These are phyloP conservation scores for Lentithecium fluviatile DNA, from an alignment of 495 filamentous ascomycete genomes.

Conservation along the genomic window DNA sequence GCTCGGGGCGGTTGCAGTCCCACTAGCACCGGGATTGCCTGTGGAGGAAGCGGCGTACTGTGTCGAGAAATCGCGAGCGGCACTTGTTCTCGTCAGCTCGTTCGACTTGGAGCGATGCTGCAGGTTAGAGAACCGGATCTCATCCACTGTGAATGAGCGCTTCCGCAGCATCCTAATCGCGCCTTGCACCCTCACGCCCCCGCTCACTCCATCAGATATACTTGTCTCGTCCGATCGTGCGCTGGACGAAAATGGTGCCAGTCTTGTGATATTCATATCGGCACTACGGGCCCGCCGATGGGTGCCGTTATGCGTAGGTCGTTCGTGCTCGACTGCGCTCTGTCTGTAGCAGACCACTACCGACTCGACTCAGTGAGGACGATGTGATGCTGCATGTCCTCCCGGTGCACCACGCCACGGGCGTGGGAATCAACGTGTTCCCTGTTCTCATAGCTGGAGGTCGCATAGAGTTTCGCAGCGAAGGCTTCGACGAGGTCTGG, in stretches of 20 bases:
- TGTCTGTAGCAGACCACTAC: slow-evolving; percentile 43
- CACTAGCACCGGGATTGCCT: slow-evolving; percentile 41
- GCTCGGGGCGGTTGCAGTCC: slow-evolving; percentile 46
- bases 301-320: slow-evolving; percentile 44
- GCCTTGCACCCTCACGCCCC: too few relatives aligned
- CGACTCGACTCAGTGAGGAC: slow-evolving; percentile 23
- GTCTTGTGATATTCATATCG: too few relatives aligned
- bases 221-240: too few relatives aligned
- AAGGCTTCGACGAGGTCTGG: slow-evolving; percentile 49
- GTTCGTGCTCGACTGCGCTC: slow-evolving; percentile 39
- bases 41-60: slow-evolving; percentile 49
- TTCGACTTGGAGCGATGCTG: too few relatives aligned
- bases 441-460: slow-evolving; percentile 48
- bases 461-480: slow-evolving; percentile 50
- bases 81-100: too few relatives aligned
- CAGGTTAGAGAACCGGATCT: too few relatives aligned
- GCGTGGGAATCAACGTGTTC: slow-evolving; percentile 50
- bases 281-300: too few relatives aligned
- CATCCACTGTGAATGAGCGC: too few relatives aligned
- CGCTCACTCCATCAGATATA: too few relatives aligned
- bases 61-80: slow-evolving; percentile 40
- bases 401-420: slow-evolving; percentile 53
- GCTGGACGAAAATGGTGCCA: too few relatives aligned
- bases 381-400: slow-evolving; percentile 46
- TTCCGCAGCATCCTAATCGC: too few relatives aligned